Percentiles rank a stretch among this genome's conserved stretches.
These are phyloP conservation scores for Aspergillus kassunensis DNA, from an alignment of 495 filamentous ascomycete species.

Conservation along the genomic window DNA sequence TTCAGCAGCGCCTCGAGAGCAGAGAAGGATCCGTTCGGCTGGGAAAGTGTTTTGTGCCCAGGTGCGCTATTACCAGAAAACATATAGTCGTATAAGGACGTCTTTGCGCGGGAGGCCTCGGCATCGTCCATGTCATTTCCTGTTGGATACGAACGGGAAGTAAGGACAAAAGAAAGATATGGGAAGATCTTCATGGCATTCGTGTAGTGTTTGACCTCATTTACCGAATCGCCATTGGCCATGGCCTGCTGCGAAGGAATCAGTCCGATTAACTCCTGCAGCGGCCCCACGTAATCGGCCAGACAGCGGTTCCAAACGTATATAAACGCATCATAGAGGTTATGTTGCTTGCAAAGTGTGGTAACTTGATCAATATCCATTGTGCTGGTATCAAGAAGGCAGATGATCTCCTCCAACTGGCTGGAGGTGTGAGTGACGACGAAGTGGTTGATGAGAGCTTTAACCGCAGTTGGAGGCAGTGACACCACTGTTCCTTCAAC, in stretches of 20 bases:
- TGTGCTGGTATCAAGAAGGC: conserved; percentile 81
- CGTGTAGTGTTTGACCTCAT: conserved; percentile 34
- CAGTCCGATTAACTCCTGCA: conserved; percentile 77
- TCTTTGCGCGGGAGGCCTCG: conserved; percentile 71
- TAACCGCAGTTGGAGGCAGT: conserved; percentile 79
- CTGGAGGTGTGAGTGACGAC: conserved; percentile 64
- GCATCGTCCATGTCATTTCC: conserved; percentile 66
- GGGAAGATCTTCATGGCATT: conserved; percentile 92
- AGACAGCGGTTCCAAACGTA: conserved; percentile 96
- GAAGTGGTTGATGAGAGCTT: conserved; percentile 78
- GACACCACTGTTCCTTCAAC: conserved; percentile 68
- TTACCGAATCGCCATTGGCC: conserved; percentile 32
- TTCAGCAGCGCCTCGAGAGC: conserved; percentile 79
- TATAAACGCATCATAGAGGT: conserved; percentile 90
- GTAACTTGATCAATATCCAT: conserved; percentile 95
- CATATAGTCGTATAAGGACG: conserved; percentile 84
- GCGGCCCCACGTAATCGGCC: conserved; percentile 81
- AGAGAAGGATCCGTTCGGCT: conserved; percentile 70
- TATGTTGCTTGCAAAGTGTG: conserved; percentile 80
- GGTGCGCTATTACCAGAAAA: conserved; percentile 69
- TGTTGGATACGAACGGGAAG: conserved; percentile 85
- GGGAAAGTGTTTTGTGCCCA: conserved; percentile 52
- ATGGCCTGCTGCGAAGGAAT: conserved; percentile 41
- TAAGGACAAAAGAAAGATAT: conserved; percentile 89
- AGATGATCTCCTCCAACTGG: conserved; percentile 90